phyloP scores from a whole-genome alignment of 345 rosid species.

The Ricinus communis region DNA sequence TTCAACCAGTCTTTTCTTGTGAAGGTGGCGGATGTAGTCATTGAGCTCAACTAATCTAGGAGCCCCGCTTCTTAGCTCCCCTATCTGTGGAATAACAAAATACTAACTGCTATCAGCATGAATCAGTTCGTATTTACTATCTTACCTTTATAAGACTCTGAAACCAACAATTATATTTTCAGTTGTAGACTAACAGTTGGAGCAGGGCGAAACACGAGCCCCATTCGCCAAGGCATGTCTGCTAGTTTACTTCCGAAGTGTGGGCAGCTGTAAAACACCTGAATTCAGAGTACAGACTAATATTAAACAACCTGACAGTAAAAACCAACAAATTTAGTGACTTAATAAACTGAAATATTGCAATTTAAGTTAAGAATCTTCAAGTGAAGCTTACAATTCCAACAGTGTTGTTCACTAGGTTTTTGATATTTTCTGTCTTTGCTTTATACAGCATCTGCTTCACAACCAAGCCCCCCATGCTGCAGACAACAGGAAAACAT shows the following conservation, averaged over 20 bases:
- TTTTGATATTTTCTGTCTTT: slow-evolving; percentile 68
- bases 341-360: not conserved
- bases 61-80: slow-evolving; percentile 94
- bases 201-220: slow-evolving; percentile 92
- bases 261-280: slow-evolving; percentile 98
- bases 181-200: slow-evolving; percentile 65
- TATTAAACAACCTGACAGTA: slow-evolving; percentile 6
- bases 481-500: slow-evolving; percentile 36
- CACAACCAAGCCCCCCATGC: slow-evolving; percentile 97
- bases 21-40: slow-evolving; percentile 76
- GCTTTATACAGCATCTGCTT: slow-evolving; percentile 93
- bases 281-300: slow-evolving; percentile 24
- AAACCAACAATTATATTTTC: slow-evolving; percentile 5
- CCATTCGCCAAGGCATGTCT: slow-evolving; percentile 99
- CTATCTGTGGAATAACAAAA: slow-evolving; percentile 50
- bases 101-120: slow-evolving; percentile 17
- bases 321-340: not conserved
- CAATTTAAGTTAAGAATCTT: slow-evolving; percentile 3
- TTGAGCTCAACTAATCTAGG: slow-evolving; percentile 79
- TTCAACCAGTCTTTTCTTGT: slow-evolving; percentile 72
- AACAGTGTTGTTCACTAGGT: slow-evolving; percentile 80
- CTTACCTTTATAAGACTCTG: not conserved
- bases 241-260: slow-evolving; percentile 98
- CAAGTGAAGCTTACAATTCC: slow-evolving; percentile 67
- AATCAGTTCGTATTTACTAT: slow-evolving; percentile 2